Percentiles rank a stretch among this genome's conserved stretches.
These are phyloP conservation scores for Puccinellia tenuiflora DNA, from an alignment of 176 grass and related monocot genomes.

Conservation along the genomic window DNA sequence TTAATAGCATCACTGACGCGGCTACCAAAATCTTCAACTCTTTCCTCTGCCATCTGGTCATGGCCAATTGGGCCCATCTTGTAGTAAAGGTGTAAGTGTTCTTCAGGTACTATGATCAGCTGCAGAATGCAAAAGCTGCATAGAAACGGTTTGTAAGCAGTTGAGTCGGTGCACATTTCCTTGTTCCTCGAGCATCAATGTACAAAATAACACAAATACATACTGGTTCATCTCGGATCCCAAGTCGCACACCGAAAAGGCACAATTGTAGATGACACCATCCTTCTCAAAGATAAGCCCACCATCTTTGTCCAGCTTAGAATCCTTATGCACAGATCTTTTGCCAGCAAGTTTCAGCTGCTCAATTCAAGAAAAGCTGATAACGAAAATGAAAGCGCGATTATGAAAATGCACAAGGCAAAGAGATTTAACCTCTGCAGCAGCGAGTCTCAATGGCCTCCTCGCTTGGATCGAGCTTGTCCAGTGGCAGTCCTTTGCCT, in stretches of 20 bases:
- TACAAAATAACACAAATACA: slow-evolving; percentile 2
- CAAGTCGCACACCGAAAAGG: slow-evolving; percentile 56
- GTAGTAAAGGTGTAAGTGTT: slow-evolving; percentile 73
- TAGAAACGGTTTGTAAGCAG: neutral
- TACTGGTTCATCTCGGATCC: slow-evolving; percentile 55
- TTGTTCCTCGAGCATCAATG: neutral
- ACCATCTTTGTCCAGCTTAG: slow-evolving; percentile 56
- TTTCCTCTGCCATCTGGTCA: slow-evolving; percentile 67
- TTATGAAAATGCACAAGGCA: neutral
- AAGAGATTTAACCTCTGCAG: slow-evolving; percentile 50
- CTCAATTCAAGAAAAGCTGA: neutral
- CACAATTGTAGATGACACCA: slow-evolving; percentile 77
- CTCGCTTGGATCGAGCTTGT: slow-evolving; percentile 58
- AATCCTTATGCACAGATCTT: slow-evolving; percentile 61
- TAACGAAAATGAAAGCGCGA: neutral
- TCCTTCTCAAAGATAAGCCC: slow-evolving; percentile 65
- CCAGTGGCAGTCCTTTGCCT: slow-evolving; percentile 53
- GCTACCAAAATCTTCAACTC: slow-evolving; percentile 69
- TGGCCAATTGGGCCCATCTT: slow-evolving; percentile 62
- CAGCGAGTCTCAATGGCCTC: slow-evolving; percentile 55
- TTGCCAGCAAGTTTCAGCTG: slow-evolving; percentile 84
- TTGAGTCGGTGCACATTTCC: neutral
- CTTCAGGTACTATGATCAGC: slow-evolving; percentile 59
- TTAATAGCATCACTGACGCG: slow-evolving; percentile 46
- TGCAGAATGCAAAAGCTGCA: slow-evolving; percentile 68